Conservation (phyloP, 371 early-diverging fungal genomes). For the Zopfochytrium polystomum region DNA sequence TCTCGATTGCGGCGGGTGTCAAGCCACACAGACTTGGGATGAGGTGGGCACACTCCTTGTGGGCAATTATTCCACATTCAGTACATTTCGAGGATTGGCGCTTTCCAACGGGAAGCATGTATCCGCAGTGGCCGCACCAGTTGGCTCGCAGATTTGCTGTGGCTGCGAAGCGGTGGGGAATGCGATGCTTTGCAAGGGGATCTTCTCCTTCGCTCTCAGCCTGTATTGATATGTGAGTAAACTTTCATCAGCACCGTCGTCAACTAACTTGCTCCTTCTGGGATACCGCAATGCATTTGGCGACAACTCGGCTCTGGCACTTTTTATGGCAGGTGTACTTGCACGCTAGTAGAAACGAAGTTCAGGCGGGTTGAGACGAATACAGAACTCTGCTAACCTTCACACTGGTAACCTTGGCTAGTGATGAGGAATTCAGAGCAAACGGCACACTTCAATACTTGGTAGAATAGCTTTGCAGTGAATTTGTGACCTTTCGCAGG, state of each 20-base stretch:
- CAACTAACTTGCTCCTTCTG: not conserved
- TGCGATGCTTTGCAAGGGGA: constrained; percentile 6
- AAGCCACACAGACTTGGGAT: constrained; percentile 59
- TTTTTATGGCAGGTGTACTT: constrained; percentile 89
- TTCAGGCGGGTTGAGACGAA: not conserved
- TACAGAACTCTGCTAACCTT: constrained; percentile 52
- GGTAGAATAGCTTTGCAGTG: constrained; percentile 76
- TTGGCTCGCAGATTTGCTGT: constrained; percentile 32
- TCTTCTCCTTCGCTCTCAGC: not conserved
- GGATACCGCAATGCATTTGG: constrained; percentile 76
- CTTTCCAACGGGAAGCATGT: constrained; percentile 40
- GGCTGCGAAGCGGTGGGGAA: constrained; percentile 48
- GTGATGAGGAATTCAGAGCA: constrained; percentile 88
- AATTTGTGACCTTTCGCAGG: constrained; percentile 89
- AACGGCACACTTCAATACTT: constrained; percentile 90
- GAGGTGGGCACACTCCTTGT: constrained; percentile 48
- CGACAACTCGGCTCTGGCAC: constrained; percentile 79
- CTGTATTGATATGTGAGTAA: not conserved
- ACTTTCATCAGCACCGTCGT: too few relatives aligned
- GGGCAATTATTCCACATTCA: constrained; percentile 48
- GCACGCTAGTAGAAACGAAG: constrained; percentile 62
- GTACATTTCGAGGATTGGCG: constrained; percentile 35
- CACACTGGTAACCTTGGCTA: constrained; percentile 83
- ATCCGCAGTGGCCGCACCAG: constrained; percentile 67
- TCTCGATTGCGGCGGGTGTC: constrained; percentile 30